Conservation (phyloP, 164 flowering plant species). For the Akebia trifoliata region DNA sequence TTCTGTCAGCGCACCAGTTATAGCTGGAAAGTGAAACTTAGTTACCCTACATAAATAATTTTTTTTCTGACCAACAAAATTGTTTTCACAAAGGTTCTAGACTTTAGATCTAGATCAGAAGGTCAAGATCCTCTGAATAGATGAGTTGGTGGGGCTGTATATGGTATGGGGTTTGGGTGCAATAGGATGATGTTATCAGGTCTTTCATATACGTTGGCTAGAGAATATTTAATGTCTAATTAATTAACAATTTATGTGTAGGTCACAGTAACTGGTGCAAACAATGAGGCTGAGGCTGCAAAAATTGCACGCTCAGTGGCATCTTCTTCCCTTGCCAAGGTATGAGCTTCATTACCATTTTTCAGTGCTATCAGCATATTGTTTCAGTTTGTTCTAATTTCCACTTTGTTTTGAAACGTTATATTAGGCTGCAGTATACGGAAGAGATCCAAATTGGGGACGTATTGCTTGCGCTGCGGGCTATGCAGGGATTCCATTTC, state of each 20-base stretch:
- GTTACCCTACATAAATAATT: no score
- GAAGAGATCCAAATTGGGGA: constrained; percentile 99
- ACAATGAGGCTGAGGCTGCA: constrained; percentile 75
- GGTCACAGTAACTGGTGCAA: constrained; percentile 81
- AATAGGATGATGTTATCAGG: no score
- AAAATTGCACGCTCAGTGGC: constrained; percentile 94
- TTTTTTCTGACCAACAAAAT: no score
- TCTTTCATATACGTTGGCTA: background rate
- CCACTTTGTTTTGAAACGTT: constrained; percentile 5
- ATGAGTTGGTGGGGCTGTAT: no score
- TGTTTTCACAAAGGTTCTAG: no score
- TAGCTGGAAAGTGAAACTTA: background rate
- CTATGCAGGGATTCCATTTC: constrained; percentile 74
- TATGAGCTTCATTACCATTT: constrained; percentile 9
- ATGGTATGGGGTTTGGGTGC: background rate
- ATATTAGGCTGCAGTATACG: constrained; percentile 95
- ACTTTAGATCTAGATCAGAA: no score
- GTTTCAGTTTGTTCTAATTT: constrained; percentile 4
- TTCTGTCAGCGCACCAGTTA: background rate
- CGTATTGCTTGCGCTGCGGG: constrained; percentile 98
- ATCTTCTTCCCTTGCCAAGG: constrained; percentile 88
- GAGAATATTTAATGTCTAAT: constrained; percentile 1
- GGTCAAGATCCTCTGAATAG: no score
- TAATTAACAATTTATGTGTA: constrained; percentile 21
- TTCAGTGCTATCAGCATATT: background rate